These are phyloP conservation scores for Orbilia oligospora DNA, from an alignment of 2,329 filamentous ascomycete species.

Conservation along the genomic window DNA sequence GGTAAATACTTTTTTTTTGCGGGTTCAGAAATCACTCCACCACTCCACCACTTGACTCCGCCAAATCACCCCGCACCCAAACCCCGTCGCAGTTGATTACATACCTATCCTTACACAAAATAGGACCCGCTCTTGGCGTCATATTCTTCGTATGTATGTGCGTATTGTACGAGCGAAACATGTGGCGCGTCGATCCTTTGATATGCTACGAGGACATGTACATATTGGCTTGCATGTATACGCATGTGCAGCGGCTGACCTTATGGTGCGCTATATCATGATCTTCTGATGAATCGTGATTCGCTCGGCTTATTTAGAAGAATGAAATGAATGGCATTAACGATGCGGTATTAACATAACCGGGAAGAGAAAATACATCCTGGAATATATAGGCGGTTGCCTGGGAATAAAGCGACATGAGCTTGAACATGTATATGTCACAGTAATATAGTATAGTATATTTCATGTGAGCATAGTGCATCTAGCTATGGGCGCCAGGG, in stretches of 20 bases:
- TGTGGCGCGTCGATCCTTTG: conserved; percentile 59
- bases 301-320: conserved; percentile 41
- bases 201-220: conserved; percentile 21
- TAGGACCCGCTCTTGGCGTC: conserved; percentile 17
- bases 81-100: conserved; percentile 45
- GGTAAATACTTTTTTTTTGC: conserved; percentile 45
- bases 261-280: conserved; percentile 35
- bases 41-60: background rate
- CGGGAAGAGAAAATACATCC: conserved; percentile 30
- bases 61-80: conserved; percentile 57
- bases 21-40: conserved; percentile 46
- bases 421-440: background rate
- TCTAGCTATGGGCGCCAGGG: conserved; percentile 17
- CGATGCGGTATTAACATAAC: conserved; percentile 54
- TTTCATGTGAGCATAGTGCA: background rate
- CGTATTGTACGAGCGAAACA: conserved; percentile 38
- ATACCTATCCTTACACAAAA: conserved; percentile 13
- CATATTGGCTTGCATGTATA: conserved; percentile 29
- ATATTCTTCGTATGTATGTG: conserved; percentile 11
- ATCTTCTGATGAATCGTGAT: conserved; percentile 24
- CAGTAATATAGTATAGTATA: background rate
- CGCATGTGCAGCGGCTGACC: conserved; percentile 37
- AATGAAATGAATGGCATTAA: conserved; percentile 18
- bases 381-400: conserved; percentile 33
- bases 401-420: conserved; percentile 22